A percentile compares a stretch with the other conserved stretches of the same genome.
Evolutionary conservation across 805 yeast species (phyloP).

Genomic region (Barnettozyma botsteinii): DNA sequence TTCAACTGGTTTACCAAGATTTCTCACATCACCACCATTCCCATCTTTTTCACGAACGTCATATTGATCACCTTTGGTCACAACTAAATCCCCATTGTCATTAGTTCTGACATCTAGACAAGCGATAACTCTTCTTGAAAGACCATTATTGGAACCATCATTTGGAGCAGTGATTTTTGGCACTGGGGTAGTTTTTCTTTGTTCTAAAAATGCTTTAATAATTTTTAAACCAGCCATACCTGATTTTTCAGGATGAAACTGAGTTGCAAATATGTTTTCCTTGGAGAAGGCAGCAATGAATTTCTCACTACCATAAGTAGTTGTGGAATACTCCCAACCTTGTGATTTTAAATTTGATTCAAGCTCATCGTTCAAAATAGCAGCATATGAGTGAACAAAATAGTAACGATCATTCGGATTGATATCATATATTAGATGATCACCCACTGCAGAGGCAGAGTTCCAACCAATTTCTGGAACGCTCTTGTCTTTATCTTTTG

Average conservation of each 20-base stretch:
- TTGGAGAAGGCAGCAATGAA: slow-evolving; percentile 79
- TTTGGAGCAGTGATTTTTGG: slow-evolving; percentile 21
- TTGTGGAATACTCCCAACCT: slow-evolving; percentile 70
- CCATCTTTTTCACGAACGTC: slow-evolving; percentile 80
- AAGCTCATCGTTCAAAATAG: slow-evolving; percentile 41
- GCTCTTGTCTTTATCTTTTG: slow-evolving; percentile 49
- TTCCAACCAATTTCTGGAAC: slow-evolving; percentile 99
- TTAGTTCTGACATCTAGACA: slow-evolving; percentile 96
- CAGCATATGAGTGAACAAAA: slow-evolving; percentile 94
- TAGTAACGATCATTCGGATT: slow-evolving; percentile 70
- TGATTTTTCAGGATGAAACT: slow-evolving; percentile 98
- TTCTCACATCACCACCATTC: slow-evolving; percentile 64
- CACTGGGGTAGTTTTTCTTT: slow-evolving; percentile 17
- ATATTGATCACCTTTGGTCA: slow-evolving; percentile 97
- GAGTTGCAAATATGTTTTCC: slow-evolving; percentile 87
- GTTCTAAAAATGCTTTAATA: slow-evolving; percentile 62
- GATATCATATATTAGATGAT: slow-evolving; percentile 49
- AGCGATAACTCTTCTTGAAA: slow-evolving; percentile 89
- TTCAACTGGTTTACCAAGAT: slow-evolving; percentile 94
- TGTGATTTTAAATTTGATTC: slow-evolving; percentile 29
- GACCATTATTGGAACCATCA: slow-evolving; percentile 48
- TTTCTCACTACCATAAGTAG: slow-evolving; percentile 69
- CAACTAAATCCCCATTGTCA: slow-evolving; percentile 92
- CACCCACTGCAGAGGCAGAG: slow-evolving; percentile 30
- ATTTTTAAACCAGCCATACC: slow-evolving; percentile 85